These are phyloP conservation scores for Saccharomyces hybrid DNA, from an alignment of 1,139 yeast genomes.

Conservation along the genomic window DNA sequence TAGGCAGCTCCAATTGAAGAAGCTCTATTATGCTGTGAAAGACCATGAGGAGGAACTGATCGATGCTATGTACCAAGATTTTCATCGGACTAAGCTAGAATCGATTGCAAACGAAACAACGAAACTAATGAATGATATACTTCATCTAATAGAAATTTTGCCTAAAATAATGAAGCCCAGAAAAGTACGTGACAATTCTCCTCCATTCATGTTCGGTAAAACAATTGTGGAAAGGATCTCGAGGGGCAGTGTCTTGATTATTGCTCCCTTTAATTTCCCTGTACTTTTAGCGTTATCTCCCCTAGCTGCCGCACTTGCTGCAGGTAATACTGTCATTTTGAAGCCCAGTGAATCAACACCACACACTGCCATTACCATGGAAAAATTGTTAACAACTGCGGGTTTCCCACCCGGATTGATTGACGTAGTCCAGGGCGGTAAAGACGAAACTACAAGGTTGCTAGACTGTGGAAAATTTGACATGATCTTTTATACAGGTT, in stretches of 20 bases:
- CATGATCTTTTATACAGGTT: conserved; percentile 84
- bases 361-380: conserved; percentile 48
- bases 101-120: conserved; percentile 52
- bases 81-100: conserved; percentile 58
- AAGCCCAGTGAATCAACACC: conserved; percentile 79
- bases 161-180: conserved; percentile 57
- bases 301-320: conserved; percentile 74
- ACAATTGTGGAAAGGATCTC: conserved; percentile 60
- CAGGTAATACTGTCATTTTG: conserved; percentile 75
- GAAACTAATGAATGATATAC: conserved; percentile 48
- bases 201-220: conserved; percentile 40
- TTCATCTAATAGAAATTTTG: conserved; percentile 52
- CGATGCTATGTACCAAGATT: conserved; percentile 58
- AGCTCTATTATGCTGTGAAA: conserved; percentile 55
- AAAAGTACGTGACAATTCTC: conserved; percentile 40
- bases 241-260: conserved; percentile 65
- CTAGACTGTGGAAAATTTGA: conserved; percentile 59
- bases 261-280: conserved; percentile 89
- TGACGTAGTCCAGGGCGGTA: conserved; percentile 64
- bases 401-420: conserved; percentile 49
- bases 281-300: conserved; percentile 58
- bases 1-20: conserved; percentile 59
- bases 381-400: conserved; percentile 47
- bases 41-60: conserved; percentile 52
- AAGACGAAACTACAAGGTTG: conserved; percentile 60